A percentile compares a stretch with the other conserved stretches of the same genome.
These are phyloP conservation scores for Endotrypanum monterogeii DNA, from an alignment of 208 protist genomes.

Conservation along the genomic window DNA sequence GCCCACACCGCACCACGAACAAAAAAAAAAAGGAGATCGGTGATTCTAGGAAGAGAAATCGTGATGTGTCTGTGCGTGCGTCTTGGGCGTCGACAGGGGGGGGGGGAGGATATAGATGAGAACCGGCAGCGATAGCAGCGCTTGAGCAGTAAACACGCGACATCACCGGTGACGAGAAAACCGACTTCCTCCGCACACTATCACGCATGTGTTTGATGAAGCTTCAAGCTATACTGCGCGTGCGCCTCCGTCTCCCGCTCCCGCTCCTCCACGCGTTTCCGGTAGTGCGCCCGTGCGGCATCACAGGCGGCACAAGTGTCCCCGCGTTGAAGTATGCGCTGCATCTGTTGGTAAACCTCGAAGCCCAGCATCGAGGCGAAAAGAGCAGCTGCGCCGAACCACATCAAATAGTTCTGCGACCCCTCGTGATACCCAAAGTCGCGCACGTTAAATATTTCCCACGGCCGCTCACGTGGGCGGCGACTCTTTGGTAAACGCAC, in stretches of 20 bases:
- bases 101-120: background rate
- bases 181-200: background rate
- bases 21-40: no score
- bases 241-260: conserved; percentile 48
- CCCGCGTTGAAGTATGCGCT: conserved; percentile 64
- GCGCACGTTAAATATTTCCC: conserved; percentile 89
- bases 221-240: conserved; percentile 9
- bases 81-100: background rate
- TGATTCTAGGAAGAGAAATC: no score
- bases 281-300: conserved; percentile 79
- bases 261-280: conserved; percentile 63
- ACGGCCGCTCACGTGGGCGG: conserved; percentile 83
- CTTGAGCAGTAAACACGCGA: no score
- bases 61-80: no score
- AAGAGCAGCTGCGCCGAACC: conserved; percentile 47
- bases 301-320: conserved; percentile 88
- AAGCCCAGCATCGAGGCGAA: conserved; percentile 47
- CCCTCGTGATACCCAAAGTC: conserved; percentile 88
- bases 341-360: conserved; percentile 73
- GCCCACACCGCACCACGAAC: no score
- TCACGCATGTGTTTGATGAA: background rate
- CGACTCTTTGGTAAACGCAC: conserved; percentile 82
- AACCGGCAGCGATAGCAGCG: no score
- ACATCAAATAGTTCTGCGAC: conserved; percentile 89
- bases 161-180: background rate